A percentile compares a stretch with the other conserved stretches of the same genome.
Evolutionary conservation across 2,329 filamentous ascomycete genomes (phyloP).

Genomic region (Cladophialophora yegresii): DNA sequence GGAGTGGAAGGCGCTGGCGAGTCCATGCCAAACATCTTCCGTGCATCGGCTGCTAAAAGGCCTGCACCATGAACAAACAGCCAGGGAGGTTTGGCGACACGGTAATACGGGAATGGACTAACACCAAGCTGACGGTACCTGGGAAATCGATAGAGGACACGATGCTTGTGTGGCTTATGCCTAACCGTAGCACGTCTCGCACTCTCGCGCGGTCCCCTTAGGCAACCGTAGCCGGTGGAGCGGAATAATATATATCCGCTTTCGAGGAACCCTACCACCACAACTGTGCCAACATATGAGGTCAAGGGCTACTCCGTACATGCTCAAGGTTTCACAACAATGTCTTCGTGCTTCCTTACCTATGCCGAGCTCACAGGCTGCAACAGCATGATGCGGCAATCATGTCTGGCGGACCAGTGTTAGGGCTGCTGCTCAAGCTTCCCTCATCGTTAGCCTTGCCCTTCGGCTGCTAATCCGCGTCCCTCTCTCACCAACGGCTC

Average conservation of each 20-base stretch:
- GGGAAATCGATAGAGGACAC: not conserved
- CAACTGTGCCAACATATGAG: not conserved
- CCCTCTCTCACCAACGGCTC: conserved; percentile 10
- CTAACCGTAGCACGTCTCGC: not conserved
- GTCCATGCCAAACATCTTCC: conserved; percentile 29
- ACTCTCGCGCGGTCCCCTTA: too few relatives aligned
- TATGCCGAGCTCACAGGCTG: not conserved
- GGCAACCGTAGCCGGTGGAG: not conserved
- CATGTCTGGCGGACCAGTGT: not conserved
- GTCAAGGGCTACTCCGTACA: not conserved
- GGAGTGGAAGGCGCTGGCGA: conserved; percentile 18
- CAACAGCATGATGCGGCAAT: not conserved
- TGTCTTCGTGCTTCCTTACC: not conserved
- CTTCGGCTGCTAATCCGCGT: not conserved
- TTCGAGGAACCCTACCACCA: not conserved
- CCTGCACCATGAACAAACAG: conserved; percentile 20
- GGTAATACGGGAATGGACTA: not conserved
- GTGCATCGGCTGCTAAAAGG: conserved; percentile 25
- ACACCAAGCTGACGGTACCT: not conserved
- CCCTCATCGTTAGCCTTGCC: not conserved
- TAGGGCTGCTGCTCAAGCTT: not conserved
- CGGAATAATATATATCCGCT: not conserved
- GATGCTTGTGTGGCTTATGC: not conserved
- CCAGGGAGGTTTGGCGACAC: not conserved
- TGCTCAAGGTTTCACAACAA: not conserved